A percentile compares a stretch with the other conserved stretches of the same genome.
Evolutionary conservation across 768 basidiomycete species (phyloP).

Genomic region (Lactarius sp.): DNA sequence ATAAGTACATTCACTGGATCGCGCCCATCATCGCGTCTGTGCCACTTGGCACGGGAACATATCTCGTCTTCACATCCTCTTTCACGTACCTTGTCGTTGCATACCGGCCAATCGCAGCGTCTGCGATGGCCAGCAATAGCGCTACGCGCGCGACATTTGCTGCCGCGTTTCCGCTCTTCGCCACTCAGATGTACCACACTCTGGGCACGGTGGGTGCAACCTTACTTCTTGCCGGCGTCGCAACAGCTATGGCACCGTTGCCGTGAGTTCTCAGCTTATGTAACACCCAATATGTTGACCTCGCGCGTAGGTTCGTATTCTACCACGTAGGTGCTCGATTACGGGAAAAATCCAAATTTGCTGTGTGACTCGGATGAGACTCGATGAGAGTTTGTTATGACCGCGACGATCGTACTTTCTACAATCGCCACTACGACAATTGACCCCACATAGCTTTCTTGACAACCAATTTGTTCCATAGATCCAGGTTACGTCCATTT

Average conservation of each 20-base stretch:
- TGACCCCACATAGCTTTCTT: too few relatives aligned
- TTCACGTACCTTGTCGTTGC: constrained; percentile 55
- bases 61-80: constrained; percentile 61
- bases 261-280: constrained; percentile 39
- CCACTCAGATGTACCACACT: constrained; percentile 35
- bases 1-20: constrained; percentile 44
- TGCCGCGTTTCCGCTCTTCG: constrained; percentile 38
- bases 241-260: constrained; percentile 37
- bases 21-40: constrained; percentile 42
- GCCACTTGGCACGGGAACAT: constrained; percentile 45
- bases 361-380: background rate
- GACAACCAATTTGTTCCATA: too few relatives aligned
- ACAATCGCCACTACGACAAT: background rate
- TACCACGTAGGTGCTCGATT: constrained; percentile 4
- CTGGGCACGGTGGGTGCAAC: constrained; percentile 36
- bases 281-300: background rate
- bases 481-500: background rate
- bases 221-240: constrained; percentile 38
- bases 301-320: constrained; percentile 1
- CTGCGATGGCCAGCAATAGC: constrained; percentile 63
- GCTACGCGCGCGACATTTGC: constrained; percentile 39
- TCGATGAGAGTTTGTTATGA: background rate
- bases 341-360: constrained; percentile 8
- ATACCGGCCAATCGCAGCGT: constrained; percentile 50
- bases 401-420: background rate